These are phyloP conservation scores for Ordospora colligata DNA, from an alignment of 371 early-diverging fungal genomes.

Conservation along the genomic window DNA sequence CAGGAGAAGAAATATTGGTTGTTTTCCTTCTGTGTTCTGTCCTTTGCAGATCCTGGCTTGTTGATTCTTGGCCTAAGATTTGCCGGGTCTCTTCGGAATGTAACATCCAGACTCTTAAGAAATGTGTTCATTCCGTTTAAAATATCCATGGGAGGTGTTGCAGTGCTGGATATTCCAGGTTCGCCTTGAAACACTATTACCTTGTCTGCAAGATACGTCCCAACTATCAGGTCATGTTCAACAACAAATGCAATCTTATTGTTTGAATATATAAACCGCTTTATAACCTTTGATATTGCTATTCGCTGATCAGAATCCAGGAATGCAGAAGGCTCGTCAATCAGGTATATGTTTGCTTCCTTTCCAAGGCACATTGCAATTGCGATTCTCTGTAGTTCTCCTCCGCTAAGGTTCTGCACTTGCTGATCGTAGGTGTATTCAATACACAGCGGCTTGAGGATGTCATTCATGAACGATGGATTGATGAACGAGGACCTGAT, in stretches of 20 bases:
- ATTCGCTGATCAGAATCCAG: slow-evolving; percentile 99
- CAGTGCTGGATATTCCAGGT: slow-evolving; percentile 70
- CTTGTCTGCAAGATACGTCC: slow-evolving; percentile 98
- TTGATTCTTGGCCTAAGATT: slow-evolving; percentile 97
- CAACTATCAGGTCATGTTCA: slow-evolving; percentile 99
- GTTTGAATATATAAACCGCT: slow-evolving; percentile 85
- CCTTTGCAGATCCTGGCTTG: slow-evolving; percentile 87
- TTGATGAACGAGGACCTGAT: slow-evolving; percentile 80
- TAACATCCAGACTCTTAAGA: slow-evolving; percentile 82
- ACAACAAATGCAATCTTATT: slow-evolving; percentile 97
- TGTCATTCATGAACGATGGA: slow-evolving; percentile 90
- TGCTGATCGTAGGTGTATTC: slow-evolving; percentile 83
- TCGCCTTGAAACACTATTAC: slow-evolving; percentile 91
- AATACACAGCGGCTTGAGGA: slow-evolving; percentile 85
- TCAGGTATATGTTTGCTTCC: slow-evolving; percentile 92
- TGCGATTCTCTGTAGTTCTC: slow-evolving; percentile 98
- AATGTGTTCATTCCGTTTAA: slow-evolving; percentile 94
- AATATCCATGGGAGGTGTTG: slow-evolving; percentile 76
- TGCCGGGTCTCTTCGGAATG: slow-evolving; percentile 94
- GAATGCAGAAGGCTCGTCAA: slow-evolving; percentile 98
- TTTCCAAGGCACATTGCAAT: slow-evolving; percentile 82
- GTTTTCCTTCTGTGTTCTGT: slow-evolving; percentile 85
- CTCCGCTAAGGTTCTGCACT: slow-evolving; percentile 81
- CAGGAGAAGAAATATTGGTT: slow-evolving; percentile 85
- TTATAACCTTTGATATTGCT: slow-evolving; percentile 94